Evolutionary conservation across 805 yeast genomes (phyloP).

Genomic region (Candida rishiriensis): DNA sequence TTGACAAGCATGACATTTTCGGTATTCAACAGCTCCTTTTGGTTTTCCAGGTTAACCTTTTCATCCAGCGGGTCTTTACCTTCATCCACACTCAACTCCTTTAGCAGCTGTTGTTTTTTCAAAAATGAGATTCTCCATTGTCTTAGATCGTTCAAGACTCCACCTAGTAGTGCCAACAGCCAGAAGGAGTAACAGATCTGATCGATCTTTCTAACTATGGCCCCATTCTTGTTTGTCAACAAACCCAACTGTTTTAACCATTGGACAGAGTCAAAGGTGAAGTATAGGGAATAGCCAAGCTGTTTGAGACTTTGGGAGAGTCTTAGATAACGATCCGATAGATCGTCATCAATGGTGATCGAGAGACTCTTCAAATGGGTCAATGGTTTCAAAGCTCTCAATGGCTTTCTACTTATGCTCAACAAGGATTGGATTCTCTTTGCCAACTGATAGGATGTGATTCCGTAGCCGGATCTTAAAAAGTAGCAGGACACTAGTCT

Average conservation of each 20-base stretch:
- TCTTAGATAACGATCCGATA: constrained; percentile 54
- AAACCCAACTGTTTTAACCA: constrained; percentile 59
- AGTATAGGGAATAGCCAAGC: constrained; percentile 58
- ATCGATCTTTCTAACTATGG: constrained; percentile 40
- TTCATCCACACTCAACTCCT: constrained; percentile 11
- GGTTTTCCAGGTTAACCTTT: constrained; percentile 22
- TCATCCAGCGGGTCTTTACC: constrained; percentile 34
- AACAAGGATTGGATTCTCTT: constrained; percentile 58
- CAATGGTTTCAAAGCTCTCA: constrained; percentile 81
- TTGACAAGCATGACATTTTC: constrained; percentile 35
- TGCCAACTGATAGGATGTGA: constrained; percentile 43
- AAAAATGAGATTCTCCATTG: constrained; percentile 39
- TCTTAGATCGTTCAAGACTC: constrained; percentile 56
- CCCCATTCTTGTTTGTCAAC: constrained; percentile 30
- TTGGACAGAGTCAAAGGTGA: constrained; percentile 58
- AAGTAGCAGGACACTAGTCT: constrained; percentile 66
- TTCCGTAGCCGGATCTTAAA: constrained; percentile 47
- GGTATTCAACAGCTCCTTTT: constrained; percentile 30
- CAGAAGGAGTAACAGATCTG: constrained; percentile 67
- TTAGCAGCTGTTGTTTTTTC: constrained; percentile 30
- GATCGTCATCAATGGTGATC: constrained; percentile 62
- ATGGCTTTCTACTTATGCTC: constrained; percentile 71
- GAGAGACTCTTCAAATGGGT: constrained; percentile 67
- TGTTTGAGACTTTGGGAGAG: constrained; percentile 50
- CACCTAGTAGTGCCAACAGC: constrained; percentile 66